phyloP scores from a whole-genome alignment of 768 basidiomycete genomes.

The Coprinopsis strossmayeri region DNA sequence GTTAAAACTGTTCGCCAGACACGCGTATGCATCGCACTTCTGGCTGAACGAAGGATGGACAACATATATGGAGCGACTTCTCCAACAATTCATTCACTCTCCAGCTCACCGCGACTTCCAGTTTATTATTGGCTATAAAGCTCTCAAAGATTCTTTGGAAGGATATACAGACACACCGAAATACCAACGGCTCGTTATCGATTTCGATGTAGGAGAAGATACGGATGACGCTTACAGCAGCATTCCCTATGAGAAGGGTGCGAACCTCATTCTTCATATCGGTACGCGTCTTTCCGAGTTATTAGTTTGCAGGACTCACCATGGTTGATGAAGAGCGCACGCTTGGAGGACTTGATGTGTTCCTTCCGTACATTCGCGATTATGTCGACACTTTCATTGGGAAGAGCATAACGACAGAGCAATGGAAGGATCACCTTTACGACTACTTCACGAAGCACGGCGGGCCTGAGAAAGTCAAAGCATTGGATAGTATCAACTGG shows the following conservation, averaged over 20 bases:
- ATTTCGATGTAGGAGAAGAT: conserved; percentile 68
- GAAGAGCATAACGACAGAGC: conserved; percentile 72
- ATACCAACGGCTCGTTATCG: conserved; percentile 76
- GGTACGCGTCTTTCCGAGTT: conserved; percentile 40
- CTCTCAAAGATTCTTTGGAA: conserved; percentile 63
- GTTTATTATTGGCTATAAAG: conserved; percentile 70
- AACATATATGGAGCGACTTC: conserved; percentile 83
- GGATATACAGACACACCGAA: conserved; percentile 52
- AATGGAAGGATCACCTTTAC: conserved; percentile 82
- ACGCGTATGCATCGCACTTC: conserved; percentile 72
- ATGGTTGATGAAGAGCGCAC: conserved; percentile 43
- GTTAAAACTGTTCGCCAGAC: conserved; percentile 29
- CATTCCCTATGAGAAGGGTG: conserved; percentile 86
- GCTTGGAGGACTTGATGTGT: conserved; percentile 76
- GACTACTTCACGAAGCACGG: conserved; percentile 57
- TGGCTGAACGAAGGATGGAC: conserved; percentile 96
- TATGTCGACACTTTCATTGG: conserved; percentile 81
- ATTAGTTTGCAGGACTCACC: background rate
- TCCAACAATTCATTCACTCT: conserved; percentile 63
- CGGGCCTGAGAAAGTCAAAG: conserved; percentile 53
- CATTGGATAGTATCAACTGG: conserved; percentile 71
- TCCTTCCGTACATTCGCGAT: conserved; percentile 78
- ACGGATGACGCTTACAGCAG: conserved; percentile 72
- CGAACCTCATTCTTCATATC: conserved; percentile 81
- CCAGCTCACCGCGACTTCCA: conserved; percentile 76